Evolutionary conservation across 768 basidiomycete genomes (phyloP).

Genomic region (Rickenella mellea): DNA sequence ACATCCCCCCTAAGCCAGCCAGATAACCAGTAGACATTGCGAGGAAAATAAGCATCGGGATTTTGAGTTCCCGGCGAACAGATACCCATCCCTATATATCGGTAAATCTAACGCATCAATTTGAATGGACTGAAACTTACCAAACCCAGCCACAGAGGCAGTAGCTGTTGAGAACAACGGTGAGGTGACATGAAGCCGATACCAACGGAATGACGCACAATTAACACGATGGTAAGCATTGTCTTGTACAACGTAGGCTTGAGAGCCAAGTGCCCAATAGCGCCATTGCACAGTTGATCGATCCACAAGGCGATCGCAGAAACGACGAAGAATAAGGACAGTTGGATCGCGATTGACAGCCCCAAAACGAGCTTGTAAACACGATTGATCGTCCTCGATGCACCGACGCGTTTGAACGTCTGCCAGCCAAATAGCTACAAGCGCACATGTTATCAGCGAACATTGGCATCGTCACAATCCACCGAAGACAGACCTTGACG

Average conservation of each 20-base stretch:
- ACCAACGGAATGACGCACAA: slow-evolving; percentile 33
- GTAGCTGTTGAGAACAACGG: slow-evolving; percentile 30
- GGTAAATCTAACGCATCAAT: slow-evolving; percentile 1
- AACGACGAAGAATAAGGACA: slow-evolving; percentile 72
- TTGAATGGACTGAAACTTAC: slow-evolving; percentile 23
- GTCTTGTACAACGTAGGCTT: slow-evolving; percentile 43
- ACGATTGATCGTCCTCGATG: slow-evolving; percentile 62
- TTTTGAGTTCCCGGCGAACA: slow-evolving; percentile 54
- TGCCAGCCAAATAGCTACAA: slow-evolving; percentile 70
- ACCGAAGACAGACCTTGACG: slow-evolving; percentile 42
- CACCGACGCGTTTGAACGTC: slow-evolving; percentile 81
- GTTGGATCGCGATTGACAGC: slow-evolving; percentile 63
- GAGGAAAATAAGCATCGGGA: slow-evolving; percentile 57
- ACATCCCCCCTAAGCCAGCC: slow-evolving; percentile 64
- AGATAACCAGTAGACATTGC: slow-evolving; percentile 50
- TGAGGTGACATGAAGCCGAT: slow-evolving; percentile 1
- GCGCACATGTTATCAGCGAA: neutral
- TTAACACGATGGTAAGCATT: slow-evolving; percentile 43
- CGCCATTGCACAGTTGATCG: slow-evolving; percentile 63
- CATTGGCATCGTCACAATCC: neutral
- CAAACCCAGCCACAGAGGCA: slow-evolving; percentile 61
- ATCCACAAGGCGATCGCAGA: slow-evolving; percentile 66
- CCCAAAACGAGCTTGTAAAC: slow-evolving; percentile 65
- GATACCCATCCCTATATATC: slow-evolving; percentile 62
- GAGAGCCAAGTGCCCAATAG: slow-evolving; percentile 43